Percentiles rank a stretch among this genome's conserved stretches.
These are phyloP conservation scores for Mortierella alpina DNA, from an alignment of 192 early-diverging fungal genomes.

Conservation along the genomic window DNA sequence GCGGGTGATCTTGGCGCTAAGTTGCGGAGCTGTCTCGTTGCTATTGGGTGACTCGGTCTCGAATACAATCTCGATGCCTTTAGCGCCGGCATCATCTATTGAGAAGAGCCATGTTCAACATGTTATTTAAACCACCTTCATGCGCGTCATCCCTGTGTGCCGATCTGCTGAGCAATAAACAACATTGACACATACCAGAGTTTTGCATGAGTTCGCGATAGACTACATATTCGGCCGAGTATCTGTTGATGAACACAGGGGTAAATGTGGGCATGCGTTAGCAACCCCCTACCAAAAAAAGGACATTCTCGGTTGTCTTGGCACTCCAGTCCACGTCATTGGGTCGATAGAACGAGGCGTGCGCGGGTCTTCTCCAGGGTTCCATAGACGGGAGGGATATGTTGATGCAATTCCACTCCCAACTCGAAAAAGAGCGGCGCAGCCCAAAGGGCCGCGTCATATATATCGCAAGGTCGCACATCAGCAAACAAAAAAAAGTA, in stretches of 20 bases:
- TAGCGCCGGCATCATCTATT: conserved; percentile 79
- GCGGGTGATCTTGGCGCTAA: conserved; percentile 57
- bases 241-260: conserved; percentile 52
- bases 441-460: too few relatives aligned
- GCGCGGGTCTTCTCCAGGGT: too few relatives aligned
- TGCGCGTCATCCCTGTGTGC: not conserved
- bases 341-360: too few relatives aligned
- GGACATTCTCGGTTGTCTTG: too few relatives aligned
- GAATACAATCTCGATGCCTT: conserved; percentile 69
- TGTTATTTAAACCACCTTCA: not conserved
- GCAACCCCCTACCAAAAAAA: too few relatives aligned
- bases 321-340: too few relatives aligned
- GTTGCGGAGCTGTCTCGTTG: conserved; percentile 48
- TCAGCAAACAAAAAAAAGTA: too few relatives aligned
- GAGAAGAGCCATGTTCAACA: conserved; percentile 19
- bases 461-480: too few relatives aligned
- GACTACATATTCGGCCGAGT: conserved; percentile 87
- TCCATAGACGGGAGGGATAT: too few relatives aligned
- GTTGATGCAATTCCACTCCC: too few relatives aligned
- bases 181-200: conserved; percentile 53
- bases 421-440: too few relatives aligned
- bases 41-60: conserved; percentile 56
- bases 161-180: conserved; percentile 2
- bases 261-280: too few relatives aligned
- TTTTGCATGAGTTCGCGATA: conserved; percentile 84